Evolutionary conservation across 768 basidiomycete genomes (phyloP).

Genomic region (Mrakia gelida): DNA sequence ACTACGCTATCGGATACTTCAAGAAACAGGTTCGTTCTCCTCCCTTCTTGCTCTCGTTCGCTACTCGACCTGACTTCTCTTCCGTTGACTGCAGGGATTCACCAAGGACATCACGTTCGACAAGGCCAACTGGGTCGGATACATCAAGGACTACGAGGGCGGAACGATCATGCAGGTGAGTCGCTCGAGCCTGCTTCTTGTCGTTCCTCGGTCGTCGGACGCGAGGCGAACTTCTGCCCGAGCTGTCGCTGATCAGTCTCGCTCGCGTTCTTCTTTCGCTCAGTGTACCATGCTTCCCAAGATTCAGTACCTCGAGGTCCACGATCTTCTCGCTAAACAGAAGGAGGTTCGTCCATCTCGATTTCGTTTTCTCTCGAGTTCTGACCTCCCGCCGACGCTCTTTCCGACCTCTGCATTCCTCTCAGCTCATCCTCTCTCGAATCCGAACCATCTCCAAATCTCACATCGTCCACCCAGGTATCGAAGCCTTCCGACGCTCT

Average conservation of each 20-base stretch:
- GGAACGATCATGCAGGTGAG: slow-evolving; percentile 89
- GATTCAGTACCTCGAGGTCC: slow-evolving; percentile 80
- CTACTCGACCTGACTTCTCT: background rate
- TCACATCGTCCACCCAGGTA: slow-evolving; percentile 76
- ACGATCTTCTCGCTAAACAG: slow-evolving; percentile 68
- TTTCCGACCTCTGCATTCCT: too few species aligned
- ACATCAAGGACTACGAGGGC: slow-evolving; percentile 99
- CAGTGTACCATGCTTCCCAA: slow-evolving; percentile 86
- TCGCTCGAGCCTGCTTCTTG: background rate
- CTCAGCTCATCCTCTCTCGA: slow-evolving; percentile 70
- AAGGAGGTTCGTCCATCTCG: slow-evolving; percentile 54
- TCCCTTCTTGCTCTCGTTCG: background rate
- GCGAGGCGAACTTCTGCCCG: too few species aligned
- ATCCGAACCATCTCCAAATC: slow-evolving; percentile 80
- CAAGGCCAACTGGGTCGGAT: slow-evolving; percentile 89
- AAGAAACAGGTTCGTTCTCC: slow-evolving; percentile 66
- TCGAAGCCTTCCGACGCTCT: slow-evolving; percentile 57
- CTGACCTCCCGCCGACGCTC: too few species aligned
- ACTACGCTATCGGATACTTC: slow-evolving; percentile 98
- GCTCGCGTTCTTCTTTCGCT: background rate
- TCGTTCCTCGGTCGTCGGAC: background rate
- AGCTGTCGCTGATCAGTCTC: too few species aligned
- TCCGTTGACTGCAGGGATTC: slow-evolving; percentile 57
- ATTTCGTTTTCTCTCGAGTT: too few species aligned
- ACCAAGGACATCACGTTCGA: slow-evolving; percentile 94